Percentiles rank a stretch among this genome's conserved stretches.
Evolutionary conservation across 2,329 filamentous ascomycete species (phyloP).

Genomic region (Pseudogymnoascus sp.): DNA sequence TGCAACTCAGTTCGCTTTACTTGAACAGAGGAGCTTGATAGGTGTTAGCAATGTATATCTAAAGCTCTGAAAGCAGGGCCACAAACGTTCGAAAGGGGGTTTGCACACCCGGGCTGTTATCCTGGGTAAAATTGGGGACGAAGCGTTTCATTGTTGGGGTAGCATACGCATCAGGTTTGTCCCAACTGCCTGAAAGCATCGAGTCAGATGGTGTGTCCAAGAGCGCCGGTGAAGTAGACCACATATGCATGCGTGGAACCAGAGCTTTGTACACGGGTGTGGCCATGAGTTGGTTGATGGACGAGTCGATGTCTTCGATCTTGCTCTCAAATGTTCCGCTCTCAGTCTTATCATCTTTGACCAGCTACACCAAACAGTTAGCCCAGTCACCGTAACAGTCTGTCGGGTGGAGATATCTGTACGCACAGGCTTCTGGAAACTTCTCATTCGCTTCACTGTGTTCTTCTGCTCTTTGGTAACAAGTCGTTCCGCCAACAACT

Average conservation of each 20-base stretch:
- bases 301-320: not conserved
- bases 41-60: not conserved
- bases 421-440: not conserved
- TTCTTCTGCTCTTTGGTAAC: slow-evolving; percentile 66
- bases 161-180: slow-evolving; percentile 17
- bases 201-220: not conserved
- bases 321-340: not conserved
- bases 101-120: slow-evolving; percentile 10
- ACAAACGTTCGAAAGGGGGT: not conserved
- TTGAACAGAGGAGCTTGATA: not conserved
- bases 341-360: not conserved
- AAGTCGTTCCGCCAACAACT: slow-evolving; percentile 70
- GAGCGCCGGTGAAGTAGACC: slow-evolving; percentile 15
- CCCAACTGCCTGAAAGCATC: slow-evolving; percentile 17
- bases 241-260: slow-evolving; percentile 28
- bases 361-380: not conserved
- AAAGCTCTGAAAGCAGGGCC: not conserved
- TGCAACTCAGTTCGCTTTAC: not conserved
- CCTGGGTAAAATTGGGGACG: slow-evolving; percentile 21
- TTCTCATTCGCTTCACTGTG: slow-evolving; percentile 23
- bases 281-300: not conserved
- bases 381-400: not conserved
- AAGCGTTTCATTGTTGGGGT: slow-evolving; percentile 24
- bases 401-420: not conserved
- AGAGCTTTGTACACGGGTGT: slow-evolving; percentile 24